Evolutionary conservation across 208 protist species (phyloP).

Genomic region (Histomonas meleagridis): DNA sequence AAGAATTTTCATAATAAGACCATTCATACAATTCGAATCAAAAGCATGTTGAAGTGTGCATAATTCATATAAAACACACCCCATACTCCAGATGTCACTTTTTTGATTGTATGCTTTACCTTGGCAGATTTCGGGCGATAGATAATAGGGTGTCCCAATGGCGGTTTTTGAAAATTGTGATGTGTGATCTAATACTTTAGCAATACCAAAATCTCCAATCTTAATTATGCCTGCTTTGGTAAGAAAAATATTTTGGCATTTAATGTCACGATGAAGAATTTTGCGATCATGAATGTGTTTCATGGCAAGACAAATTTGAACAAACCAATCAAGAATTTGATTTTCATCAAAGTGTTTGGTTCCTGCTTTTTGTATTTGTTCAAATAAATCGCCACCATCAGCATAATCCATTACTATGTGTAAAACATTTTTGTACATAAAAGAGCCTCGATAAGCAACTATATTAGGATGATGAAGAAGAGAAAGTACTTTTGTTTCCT

Average conservation of each 20-base stretch:
- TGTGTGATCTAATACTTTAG: constrained; percentile 1
- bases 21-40: neutral
- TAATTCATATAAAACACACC: constrained; percentile 23
- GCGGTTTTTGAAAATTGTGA: neutral
- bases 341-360: neutral
- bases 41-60: neutral
- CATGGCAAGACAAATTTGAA: constrained; percentile 54
- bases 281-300: constrained; percentile 58
- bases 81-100: neutral
- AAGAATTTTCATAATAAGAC: constrained; percentile 22
- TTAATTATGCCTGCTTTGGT: constrained; percentile 28
- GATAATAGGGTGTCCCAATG: constrained; percentile 40
- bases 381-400: constrained; percentile 38
- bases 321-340: constrained; percentile 32
- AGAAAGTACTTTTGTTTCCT: neutral
- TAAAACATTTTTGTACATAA: neutral
- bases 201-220: constrained; percentile 41
- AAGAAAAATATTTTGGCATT: constrained; percentile 42
- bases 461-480: neutral
- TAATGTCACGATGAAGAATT: constrained; percentile 57
- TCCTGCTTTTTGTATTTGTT: neutral
- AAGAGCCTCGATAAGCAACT: neutral
- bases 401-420: constrained; percentile 41
- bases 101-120: constrained; percentile 37
- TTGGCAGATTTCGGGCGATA: constrained; percentile 39